phyloP scores from a whole-genome alignment of 2,329 filamentous ascomycete genomes.

The Pyricularia grisea region DNA sequence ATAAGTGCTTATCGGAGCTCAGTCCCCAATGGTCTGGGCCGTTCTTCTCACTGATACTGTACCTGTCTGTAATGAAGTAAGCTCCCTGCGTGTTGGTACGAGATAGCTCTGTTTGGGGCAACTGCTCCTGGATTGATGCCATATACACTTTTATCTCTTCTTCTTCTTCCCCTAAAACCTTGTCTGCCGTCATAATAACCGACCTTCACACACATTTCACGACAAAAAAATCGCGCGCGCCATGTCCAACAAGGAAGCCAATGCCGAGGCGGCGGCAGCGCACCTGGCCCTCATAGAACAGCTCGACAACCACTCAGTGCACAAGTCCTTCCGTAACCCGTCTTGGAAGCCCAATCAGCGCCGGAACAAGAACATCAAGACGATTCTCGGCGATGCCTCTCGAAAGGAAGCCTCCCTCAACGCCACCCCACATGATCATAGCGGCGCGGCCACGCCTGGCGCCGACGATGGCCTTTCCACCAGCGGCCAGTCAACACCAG shows the following conservation, averaged over 20 bases:
- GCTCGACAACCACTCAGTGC: constrained; percentile 80
- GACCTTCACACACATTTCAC: not conserved
- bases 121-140: not conserved
- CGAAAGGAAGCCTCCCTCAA: constrained; percentile 83
- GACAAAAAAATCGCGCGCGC: not conserved
- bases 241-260: constrained; percentile 10
- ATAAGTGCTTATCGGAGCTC: not conserved
- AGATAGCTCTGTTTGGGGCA: not conserved
- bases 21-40: not conserved
- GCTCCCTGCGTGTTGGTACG: not conserved
- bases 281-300: constrained; percentile 82
- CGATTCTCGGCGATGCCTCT: constrained; percentile 82
- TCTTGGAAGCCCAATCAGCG: constrained; percentile 88
- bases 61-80: too few relatives aligned
- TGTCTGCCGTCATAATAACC: not conserved
- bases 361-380: constrained; percentile 98
- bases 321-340: constrained; percentile 83
- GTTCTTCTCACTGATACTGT: not conserved
- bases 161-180: not conserved
- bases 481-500: constrained; percentile 49
- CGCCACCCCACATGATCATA: constrained; percentile 65
- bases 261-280: constrained; percentile 62
- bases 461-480: constrained; percentile 45
- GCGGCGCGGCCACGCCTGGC: constrained; percentile 63
- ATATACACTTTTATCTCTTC: not conserved